Evolutionary conservation across 2,329 filamentous ascomycete species (phyloP).

Genomic region (Aspergillus sp.): DNA sequence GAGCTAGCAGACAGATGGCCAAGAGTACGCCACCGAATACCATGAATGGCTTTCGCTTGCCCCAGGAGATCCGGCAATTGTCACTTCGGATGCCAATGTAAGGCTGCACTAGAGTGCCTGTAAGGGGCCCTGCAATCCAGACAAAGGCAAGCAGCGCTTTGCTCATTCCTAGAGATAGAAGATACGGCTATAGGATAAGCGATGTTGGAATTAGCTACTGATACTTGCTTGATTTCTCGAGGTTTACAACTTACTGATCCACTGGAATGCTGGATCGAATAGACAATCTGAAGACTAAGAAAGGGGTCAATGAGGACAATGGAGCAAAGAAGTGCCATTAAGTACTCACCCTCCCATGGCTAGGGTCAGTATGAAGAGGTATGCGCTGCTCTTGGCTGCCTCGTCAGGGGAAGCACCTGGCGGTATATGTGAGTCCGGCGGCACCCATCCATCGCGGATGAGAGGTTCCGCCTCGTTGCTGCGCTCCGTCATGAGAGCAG

Average conservation of each 20-base stretch:
- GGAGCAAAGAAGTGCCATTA: background rate
- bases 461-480: conserved; percentile 9
- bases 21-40: conserved; percentile 67
- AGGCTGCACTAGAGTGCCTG: conserved; percentile 75
- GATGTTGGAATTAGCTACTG: background rate
- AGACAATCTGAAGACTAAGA: conserved; percentile 78
- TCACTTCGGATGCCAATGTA: conserved; percentile 80
- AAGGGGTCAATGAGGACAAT: background rate
- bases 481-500: conserved; percentile 1
- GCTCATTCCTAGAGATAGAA: conserved; percentile 76
- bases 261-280: conserved; percentile 91
- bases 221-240: background rate
- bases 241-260: conserved; percentile 63
- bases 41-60: conserved; percentile 80
- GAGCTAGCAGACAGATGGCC: conserved; percentile 64
- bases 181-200: conserved; percentile 56
- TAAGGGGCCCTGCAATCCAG: conserved; percentile 81
- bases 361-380: conserved; percentile 80
- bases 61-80: conserved; percentile 72
- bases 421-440: background rate
- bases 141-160: conserved; percentile 81
- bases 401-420: background rate
- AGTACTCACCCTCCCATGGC: conserved; percentile 68
- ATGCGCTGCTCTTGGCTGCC: conserved; percentile 72
- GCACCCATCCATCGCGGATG: background rate